These are phyloP conservation scores for maize (Zea mays) DNA, from an alignment of 176 grass and related monocot species.

Conservation along the genomic window Zm-B73-REFERENCE-NAM-5.0 NC_050098.1:105018501-105019000, in stretches of 20 bases:
- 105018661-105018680: conserved; percentile 20
- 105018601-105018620: conserved; percentile 83
- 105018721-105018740: conserved; percentile 93
- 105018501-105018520: background rate
- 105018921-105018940: conserved; percentile 29
- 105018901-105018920: conserved; percentile 5
- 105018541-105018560: conserved; percentile 36
- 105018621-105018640: conserved; percentile 85
- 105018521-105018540: conserved; percentile 15
- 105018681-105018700: conserved; percentile 2
- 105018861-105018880: background rate
- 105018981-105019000: conserved; percentile 73
- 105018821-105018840: background rate
- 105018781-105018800: conserved; percentile 92
- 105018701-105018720: conserved; percentile 33
- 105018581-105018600: conserved; percentile 77
- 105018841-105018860: background rate
- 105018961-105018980: conserved; percentile 70
- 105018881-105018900: conserved; percentile 11
- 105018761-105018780: conserved; percentile 79
- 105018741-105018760: conserved; percentile 87
- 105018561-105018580: conserved; percentile 93
- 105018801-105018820: conserved; percentile 84
- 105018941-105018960: conserved; percentile 63
- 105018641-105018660: background rate